Conservation (phyloP, 2,329 filamentous ascomycete species). For the Monosporascus sp. region DNA sequence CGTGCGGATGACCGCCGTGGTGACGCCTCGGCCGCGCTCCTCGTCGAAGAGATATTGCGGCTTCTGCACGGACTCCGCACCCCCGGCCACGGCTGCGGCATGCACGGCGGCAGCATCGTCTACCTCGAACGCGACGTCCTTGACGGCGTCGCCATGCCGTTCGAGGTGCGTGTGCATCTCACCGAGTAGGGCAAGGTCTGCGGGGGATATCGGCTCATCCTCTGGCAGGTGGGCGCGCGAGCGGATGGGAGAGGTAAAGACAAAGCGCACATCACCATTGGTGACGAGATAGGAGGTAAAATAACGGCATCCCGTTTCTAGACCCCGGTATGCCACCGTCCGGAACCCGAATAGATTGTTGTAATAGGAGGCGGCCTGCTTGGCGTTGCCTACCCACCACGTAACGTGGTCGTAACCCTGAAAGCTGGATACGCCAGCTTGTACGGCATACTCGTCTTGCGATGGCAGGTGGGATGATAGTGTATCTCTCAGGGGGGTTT, state of each 20-base stretch:
- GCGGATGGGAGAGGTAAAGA: slow-evolving; percentile 77
- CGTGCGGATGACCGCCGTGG: slow-evolving; percentile 76
- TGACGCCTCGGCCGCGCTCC: slow-evolving; percentile 56
- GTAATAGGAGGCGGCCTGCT: slow-evolving; percentile 89
- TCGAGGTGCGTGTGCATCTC: slow-evolving; percentile 82
- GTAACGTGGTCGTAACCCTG: slow-evolving; percentile 88
- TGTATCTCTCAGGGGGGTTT: slow-evolving; percentile 41
- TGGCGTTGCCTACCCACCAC: slow-evolving; percentile 96
- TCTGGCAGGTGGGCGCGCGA: slow-evolving; percentile 48
- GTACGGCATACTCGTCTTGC: slow-evolving; percentile 51
- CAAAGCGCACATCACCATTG: slow-evolving; percentile 73
- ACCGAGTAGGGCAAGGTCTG: slow-evolving; percentile 60
- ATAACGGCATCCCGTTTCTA: slow-evolving; percentile 80
- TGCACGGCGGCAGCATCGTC: slow-evolving; percentile 83
- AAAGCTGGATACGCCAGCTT: slow-evolving; percentile 53
- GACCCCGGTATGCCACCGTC: slow-evolving; percentile 75
- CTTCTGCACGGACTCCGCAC: slow-evolving; percentile 56
- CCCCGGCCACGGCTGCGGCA: slow-evolving; percentile 60
- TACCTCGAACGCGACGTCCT: slow-evolving; percentile 93
- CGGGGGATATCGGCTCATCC: slow-evolving; percentile 55
- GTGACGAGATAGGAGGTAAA: slow-evolving; percentile 79
- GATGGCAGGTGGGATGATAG: slow-evolving; percentile 31
- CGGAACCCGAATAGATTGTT: slow-evolving; percentile 81
- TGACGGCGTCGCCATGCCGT: slow-evolving; percentile 87
- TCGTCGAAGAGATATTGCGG: slow-evolving; percentile 53